phyloP scores from a whole-genome alignment of 2,329 filamentous ascomycete species.

The Ascomycota sp. region DNA sequence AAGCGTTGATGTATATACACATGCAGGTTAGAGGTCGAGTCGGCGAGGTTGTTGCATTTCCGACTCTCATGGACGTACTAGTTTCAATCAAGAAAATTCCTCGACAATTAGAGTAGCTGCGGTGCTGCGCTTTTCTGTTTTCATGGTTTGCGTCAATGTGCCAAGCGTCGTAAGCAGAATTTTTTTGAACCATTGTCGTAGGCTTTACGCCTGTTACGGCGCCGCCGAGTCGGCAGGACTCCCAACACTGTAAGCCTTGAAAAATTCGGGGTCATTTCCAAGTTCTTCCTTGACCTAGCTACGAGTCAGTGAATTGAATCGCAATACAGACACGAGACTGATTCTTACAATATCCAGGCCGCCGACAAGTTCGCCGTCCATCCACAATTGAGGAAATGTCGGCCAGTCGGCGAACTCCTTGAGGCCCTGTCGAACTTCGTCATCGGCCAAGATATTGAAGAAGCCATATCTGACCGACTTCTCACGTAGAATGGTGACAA shows the following conservation, averaged over 20 bases:
- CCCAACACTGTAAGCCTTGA: slow-evolving; percentile 46
- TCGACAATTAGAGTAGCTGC: too few species aligned
- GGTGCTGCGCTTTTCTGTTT: too few species aligned
- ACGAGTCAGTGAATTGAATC: slow-evolving; percentile 4
- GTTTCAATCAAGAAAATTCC: too few species aligned
- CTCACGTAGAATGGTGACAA: slow-evolving; percentile 70
- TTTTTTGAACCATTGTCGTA: not conserved
- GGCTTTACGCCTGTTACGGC: slow-evolving; percentile 7
- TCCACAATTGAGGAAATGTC: slow-evolving; percentile 87
- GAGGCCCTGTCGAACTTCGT: slow-evolving; percentile 84
- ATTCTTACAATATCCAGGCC: slow-evolving; percentile 83
- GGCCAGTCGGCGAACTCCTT: slow-evolving; percentile 99
- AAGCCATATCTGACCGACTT: slow-evolving; percentile 89
- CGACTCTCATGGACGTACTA: too few species aligned
- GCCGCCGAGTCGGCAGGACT: slow-evolving; percentile 15
- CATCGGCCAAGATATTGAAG: slow-evolving; percentile 95
- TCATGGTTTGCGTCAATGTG: too few species aligned
- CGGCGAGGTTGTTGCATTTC: too few species aligned
- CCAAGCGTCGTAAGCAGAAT: too few species aligned
- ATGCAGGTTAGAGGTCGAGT: too few species aligned
- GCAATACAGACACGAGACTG: too few species aligned
- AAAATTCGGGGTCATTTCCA: slow-evolving; percentile 59
- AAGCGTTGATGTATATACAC: too few species aligned
- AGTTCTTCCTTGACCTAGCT: slow-evolving; percentile 79
- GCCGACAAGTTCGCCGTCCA: slow-evolving; percentile 72